Conservation (phyloP, 2,329 filamentous ascomycete genomes). For the Aureobasidium sp. region DNA sequence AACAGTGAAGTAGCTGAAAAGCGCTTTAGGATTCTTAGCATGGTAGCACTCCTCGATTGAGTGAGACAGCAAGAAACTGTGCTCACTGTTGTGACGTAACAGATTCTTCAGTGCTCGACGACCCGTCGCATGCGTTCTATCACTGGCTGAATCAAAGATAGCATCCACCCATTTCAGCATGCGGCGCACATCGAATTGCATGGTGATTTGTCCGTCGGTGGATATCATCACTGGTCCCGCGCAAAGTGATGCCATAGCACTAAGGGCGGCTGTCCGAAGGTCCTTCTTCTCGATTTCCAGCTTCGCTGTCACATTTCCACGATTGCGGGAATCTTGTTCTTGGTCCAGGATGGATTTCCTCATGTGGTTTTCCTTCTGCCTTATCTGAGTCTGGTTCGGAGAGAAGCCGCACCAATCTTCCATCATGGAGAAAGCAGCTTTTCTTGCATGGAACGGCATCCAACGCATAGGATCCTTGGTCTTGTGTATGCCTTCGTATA, state of each 20-base stretch:
- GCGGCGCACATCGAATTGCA: conserved; percentile 85
- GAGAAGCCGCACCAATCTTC: conserved; percentile 99
- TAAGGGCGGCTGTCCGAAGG: conserved; percentile 79
- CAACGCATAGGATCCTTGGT: conserved; percentile 80
- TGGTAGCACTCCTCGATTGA: conserved; percentile 89
- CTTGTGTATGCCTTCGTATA: conserved; percentile 85
- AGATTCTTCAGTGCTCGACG: conserved; percentile 82
- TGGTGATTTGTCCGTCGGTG: conserved; percentile 76
- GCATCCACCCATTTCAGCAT: conserved; percentile 94
- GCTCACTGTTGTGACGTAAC: conserved; percentile 82
- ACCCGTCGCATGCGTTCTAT: conserved; percentile 86
- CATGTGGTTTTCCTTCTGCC: conserved; percentile 78
- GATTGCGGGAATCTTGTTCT: conserved; percentile 63
- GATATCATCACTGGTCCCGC: conserved; percentile 74
- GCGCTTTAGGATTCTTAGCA: conserved; percentile 69
- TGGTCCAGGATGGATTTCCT: conserved; percentile 75
- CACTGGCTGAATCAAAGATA: conserved; percentile 87
- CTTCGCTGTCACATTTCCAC: conserved; percentile 72
- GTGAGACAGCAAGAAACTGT: conserved; percentile 76
- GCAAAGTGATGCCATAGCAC: conserved; percentile 91
- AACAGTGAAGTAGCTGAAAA: conserved; percentile 93
- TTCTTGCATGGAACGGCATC: conserved; percentile 96
- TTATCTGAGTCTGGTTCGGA: conserved; percentile 77
- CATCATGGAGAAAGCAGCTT: conserved; percentile 93
- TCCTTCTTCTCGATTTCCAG: conserved; percentile 98